These are phyloP conservation scores for Moricandia arvensis DNA, from an alignment of 345 rosid species.

Conservation along the genomic window DNA sequence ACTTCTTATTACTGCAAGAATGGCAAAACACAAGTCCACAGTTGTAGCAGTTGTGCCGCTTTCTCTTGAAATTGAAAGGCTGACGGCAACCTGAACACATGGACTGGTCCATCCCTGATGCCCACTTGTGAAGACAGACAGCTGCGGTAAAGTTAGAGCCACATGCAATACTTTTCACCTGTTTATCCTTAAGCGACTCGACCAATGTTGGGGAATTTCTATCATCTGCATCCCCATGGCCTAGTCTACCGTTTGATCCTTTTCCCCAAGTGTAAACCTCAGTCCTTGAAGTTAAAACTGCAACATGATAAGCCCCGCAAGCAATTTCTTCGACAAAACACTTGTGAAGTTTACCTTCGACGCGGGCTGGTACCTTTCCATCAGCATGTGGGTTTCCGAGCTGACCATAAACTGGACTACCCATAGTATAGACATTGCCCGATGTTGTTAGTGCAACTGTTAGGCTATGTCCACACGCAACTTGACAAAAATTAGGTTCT, in stretches of 20 bases:
- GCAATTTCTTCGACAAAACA: conserved; percentile 90
- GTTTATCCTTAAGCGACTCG: conserved; percentile 92
- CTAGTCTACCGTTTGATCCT: conserved; percentile 95
- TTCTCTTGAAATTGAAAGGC: conserved; percentile 83
- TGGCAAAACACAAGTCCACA: conserved; percentile 94
- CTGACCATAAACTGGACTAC: conserved; percentile 96
- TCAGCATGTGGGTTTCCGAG: conserved; percentile 88
- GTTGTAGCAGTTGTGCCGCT: conserved; percentile 71
- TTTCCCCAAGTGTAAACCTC: conserved; percentile 99
- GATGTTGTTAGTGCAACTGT: conserved; percentile 86
- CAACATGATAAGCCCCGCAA: conserved; percentile 97
- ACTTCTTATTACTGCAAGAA: conserved; percentile 90
- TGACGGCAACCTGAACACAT: conserved; percentile 98
- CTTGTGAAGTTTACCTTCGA: conserved; percentile 87
- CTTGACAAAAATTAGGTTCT: conserved; percentile 93
- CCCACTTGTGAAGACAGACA: conserved; percentile 97
- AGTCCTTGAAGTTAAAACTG: conserved; percentile 82
- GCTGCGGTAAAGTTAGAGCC: conserved; percentile 94
- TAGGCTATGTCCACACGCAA: conserved; percentile 90
- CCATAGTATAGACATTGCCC: conserved; percentile 93
- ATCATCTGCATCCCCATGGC: conserved; percentile 93
- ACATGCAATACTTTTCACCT: conserved; percentile 89
- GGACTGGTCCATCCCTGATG: conserved; percentile 91
- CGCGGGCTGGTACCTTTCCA: conserved; percentile 78
- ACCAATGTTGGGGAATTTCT: conserved; percentile 72